Conservation (phyloP, 2,329 filamentous ascomycete species). For the Drechslera avenae region DNA sequence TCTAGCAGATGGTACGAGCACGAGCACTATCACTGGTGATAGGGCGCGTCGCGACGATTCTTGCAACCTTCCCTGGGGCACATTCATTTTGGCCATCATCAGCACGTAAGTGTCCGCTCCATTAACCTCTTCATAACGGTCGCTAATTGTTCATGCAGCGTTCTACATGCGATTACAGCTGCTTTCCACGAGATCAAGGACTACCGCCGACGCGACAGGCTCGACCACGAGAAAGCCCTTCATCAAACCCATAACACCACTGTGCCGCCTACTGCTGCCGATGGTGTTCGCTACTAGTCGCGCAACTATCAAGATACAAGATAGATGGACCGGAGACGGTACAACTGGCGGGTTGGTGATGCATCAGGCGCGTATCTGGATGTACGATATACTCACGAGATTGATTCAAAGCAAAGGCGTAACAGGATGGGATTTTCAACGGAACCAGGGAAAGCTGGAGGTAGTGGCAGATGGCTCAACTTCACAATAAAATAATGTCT, state of each 20-base stretch:
- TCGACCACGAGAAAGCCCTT: conserved; percentile 18
- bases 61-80: conserved; percentile 53
- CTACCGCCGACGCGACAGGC: conserved; percentile 21
- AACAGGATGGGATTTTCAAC: too few relatives aligned
- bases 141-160: conserved; percentile 26
- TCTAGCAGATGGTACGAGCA: conserved; percentile 7
- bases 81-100: conserved; percentile 53
- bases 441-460: too few relatives aligned
- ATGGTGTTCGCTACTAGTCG: conserved; percentile 2
- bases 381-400: too few relatives aligned
- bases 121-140: background rate
- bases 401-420: too few relatives aligned
- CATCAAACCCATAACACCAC: conserved; percentile 6
- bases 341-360: too few relatives aligned
- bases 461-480: too few relatives aligned
- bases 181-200: conserved; percentile 49
- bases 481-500: too few relatives aligned
- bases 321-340: too few relatives aligned
- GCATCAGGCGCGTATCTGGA: too few relatives aligned
- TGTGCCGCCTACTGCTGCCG: background rate
- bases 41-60: conserved; percentile 28
- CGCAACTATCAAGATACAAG: background rate
- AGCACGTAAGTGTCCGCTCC: conserved; percentile 49
- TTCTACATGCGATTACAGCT: conserved; percentile 52
- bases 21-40: conserved; percentile 16